A percentile compares a stretch with the other conserved stretches of the same genome.
phyloP scores from a whole-genome alignment of 805 yeast species.

The Yarrowia sp. region DNA sequence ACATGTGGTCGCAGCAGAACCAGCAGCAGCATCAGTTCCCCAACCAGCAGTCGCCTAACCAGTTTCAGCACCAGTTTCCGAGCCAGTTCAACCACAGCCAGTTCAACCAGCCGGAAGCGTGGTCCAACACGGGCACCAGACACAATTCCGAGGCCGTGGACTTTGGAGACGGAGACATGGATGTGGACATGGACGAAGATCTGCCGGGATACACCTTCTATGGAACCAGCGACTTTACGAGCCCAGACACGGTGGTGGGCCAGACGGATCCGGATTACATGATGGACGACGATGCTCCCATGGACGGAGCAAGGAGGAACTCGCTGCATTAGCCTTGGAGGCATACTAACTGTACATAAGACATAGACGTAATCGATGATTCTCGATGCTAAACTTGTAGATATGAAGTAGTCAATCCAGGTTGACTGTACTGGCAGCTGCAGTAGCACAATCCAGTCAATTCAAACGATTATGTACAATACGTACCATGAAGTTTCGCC shows the following conservation, averaged over 20 bases:
- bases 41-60: not conserved
- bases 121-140: not conserved
- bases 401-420: too few relatives aligned
- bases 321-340: not conserved
- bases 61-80: not conserved
- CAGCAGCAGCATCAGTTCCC: not conserved
- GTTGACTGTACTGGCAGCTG: not conserved
- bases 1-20: too few relatives aligned
- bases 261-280: not conserved
- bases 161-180: not conserved
- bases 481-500: too few relatives aligned
- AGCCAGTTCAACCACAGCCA: not conserved
- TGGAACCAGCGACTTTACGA: conserved; percentile 8
- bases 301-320: not conserved
- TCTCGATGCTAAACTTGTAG: too few relatives aligned
- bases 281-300: conserved; percentile 20
- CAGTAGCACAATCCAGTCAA: not conserved
- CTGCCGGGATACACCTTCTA: conserved; percentile 15
- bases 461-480: too few relatives aligned
- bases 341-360: not conserved
- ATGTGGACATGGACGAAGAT: conserved; percentile 14
- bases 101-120: not conserved
- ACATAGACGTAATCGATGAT: too few relatives aligned
- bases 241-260: not conserved
- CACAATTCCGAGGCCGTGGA: not conserved